A percentile compares a stretch with the other conserved stretches of the same genome.
These are phyloP conservation scores for Cystobasidium sp. DNA, from an alignment of 1,284 basidiomycete species.

Conservation along the genomic window DNA sequence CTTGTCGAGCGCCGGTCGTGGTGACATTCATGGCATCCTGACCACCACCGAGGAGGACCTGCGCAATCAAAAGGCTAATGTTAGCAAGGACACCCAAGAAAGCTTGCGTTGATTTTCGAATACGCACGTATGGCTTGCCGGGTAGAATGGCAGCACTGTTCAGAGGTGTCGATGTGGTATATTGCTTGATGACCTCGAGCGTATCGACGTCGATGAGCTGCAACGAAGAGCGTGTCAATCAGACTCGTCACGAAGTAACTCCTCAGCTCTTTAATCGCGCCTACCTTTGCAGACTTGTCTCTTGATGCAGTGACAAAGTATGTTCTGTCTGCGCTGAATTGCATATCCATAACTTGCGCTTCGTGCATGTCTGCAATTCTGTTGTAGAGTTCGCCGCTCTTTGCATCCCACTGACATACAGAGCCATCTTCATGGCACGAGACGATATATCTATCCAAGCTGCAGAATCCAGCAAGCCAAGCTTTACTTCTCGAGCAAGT, in stretches of 20 bases:
- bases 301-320: slow-evolving; percentile 97
- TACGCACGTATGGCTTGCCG: slow-evolving; percentile 70
- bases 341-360: slow-evolving; percentile 83
- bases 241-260: neutral
- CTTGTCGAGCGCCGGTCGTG: slow-evolving; percentile 88
- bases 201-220: slow-evolving; percentile 89
- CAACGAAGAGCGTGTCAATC: neutral
- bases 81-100: neutral
- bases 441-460: slow-evolving; percentile 77
- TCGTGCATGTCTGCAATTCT: slow-evolving; percentile 82
- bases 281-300: slow-evolving; percentile 90
- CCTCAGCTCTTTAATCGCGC: slow-evolving; percentile 53
- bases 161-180: slow-evolving; percentile 87
- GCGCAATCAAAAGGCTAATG: slow-evolving; percentile 1
- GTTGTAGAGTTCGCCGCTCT: slow-evolving; percentile 83
- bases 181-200: slow-evolving; percentile 90
- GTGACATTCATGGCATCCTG: slow-evolving; percentile 99
- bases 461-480: slow-evolving; percentile 89
- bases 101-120: neutral
- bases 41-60: slow-evolving; percentile 91
- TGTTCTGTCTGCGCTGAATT: slow-evolving; percentile 84
- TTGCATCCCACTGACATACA: slow-evolving; percentile 69
- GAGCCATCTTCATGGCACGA: slow-evolving; percentile 97
- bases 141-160: slow-evolving; percentile 91
- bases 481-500: slow-evolving; percentile 91